Conservation (phyloP, 1,284 basidiomycete species). For the Boletellus deceptivus region DNA sequence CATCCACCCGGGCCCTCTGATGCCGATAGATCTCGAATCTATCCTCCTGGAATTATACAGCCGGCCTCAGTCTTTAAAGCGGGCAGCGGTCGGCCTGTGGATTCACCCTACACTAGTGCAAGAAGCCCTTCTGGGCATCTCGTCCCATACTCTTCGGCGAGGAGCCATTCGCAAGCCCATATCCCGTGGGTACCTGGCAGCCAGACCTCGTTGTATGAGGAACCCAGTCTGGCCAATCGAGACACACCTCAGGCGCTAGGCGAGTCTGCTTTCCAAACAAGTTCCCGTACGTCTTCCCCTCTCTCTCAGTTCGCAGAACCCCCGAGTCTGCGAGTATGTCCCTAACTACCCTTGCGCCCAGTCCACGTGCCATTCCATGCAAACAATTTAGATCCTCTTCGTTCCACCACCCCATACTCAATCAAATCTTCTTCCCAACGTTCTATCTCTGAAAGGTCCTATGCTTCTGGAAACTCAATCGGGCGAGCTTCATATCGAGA, state of each 20-base stretch:
- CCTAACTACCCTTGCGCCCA: neutral
- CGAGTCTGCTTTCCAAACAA: conserved; percentile 1
- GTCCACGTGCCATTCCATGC: neutral
- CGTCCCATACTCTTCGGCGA: conserved; percentile 12
- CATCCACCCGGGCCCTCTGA: conserved; percentile 8
- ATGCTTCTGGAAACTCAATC: conserved; percentile 14
- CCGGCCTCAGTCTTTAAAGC: neutral
- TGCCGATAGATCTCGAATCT: neutral
- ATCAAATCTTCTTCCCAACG: conserved; percentile 12
- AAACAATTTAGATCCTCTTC: neutral
- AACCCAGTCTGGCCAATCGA: conserved; percentile 11
- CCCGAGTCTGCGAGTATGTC: too few species aligned
- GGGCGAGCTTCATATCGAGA: conserved; percentile 27
- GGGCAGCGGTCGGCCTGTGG: neutral
- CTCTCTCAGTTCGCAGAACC: too few species aligned
- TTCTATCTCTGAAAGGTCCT: conserved; percentile 17
- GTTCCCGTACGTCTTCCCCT: neutral
- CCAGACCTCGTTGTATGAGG: conserved; percentile 18
- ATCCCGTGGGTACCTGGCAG: conserved; percentile 9
- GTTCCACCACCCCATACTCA: conserved; percentile 14
- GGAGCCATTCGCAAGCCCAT: conserved; percentile 9
- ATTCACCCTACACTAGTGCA: conserved; percentile 17
- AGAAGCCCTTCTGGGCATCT: conserved; percentile 27
- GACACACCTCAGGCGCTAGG: neutral
- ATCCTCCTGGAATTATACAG: neutral